Evolutionary conservation across 768 basidiomycete species (phyloP), one percentile per base, ranked within the genome.

Genomic region (Boletellus ananiceps): DNA sequence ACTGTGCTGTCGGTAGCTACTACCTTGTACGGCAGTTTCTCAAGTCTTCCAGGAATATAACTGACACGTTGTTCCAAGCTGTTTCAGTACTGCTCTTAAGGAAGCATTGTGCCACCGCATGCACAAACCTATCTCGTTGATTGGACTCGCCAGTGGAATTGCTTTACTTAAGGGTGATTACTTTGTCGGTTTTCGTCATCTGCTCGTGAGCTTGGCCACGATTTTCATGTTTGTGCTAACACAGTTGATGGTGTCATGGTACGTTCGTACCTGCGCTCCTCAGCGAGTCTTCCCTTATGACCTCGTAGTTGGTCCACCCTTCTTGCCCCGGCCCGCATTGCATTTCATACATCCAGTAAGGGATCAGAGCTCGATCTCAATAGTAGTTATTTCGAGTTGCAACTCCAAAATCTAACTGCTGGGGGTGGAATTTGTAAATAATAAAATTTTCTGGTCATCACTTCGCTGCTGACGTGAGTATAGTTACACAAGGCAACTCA

Each of bases 241-340:
- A 4, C 51, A 25, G n/a, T 35, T 60, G 16, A 14, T 61, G 18
- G 51, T 49, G 5, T 55, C 60, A 2, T 52, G 57, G 59, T 58
- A 13, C 9, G 29, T 25, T 25, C 23, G 2, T 25, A 4, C 23
- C 23, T 25, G 6, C 23, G 4, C 23, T 5, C 23, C 23, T 25
- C 23, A 4, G 23, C 23, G 23, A 25, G 23, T 7, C 23, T 25
- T 25, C 4, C 23, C 23, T 25, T 25, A 25, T 4, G 23, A 5
- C 23, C 23, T 25, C 6, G 4, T 25, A 25, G 23, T 25, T 57
- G 55, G 52, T 29, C 55, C 33, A 57, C 55, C 9, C 45, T 57
- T 8, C 15, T 57, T n/a, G 40, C 46, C 2, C 55, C 55, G 19
- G 39, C 21, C 5, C 8, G 37, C n/a, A 31, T 57, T 19, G 15